phyloP scores from a whole-genome alignment of 495 filamentous ascomycete species.

The Sabuloglossum arenarium region DNA sequence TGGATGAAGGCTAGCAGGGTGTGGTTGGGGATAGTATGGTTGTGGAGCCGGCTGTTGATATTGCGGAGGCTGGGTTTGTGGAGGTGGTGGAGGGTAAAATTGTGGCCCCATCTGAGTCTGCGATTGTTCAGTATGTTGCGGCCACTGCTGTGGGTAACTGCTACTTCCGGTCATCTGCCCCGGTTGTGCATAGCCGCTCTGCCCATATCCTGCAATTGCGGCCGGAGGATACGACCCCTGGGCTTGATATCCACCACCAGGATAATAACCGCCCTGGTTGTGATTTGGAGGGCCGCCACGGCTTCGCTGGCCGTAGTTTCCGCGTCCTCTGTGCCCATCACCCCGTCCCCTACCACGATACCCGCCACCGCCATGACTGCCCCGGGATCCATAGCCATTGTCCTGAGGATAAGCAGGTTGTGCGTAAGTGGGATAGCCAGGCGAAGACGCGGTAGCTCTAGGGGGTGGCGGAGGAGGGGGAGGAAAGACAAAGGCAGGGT shows the following conservation, averaged over 20 bases:
- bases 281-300: background rate
- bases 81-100: background rate
- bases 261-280: background rate
- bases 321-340: constrained; percentile 14
- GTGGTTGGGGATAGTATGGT: background rate
- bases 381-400: background rate
- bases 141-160: background rate
- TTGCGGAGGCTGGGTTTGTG: background rate
- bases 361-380: constrained; percentile 20
- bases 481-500: constrained; percentile 24
- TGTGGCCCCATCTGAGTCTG: background rate
- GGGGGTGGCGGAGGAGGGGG: constrained; percentile 31
- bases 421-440: constrained; percentile 8
- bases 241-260: background rate
- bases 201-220: background rate
- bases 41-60: background rate
- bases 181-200: background rate
- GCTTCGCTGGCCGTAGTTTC: background rate
- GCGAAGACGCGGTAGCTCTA: constrained; percentile 14
- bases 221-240: background rate
- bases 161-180: background rate
- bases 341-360: constrained; percentile 30
- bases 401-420: constrained; percentile 9
- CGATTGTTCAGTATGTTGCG: background rate
- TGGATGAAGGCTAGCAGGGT: background rate